phyloP scores from a whole-genome alignment of 2,329 filamentous ascomycete species.

The Claviceps sp. region DNA sequence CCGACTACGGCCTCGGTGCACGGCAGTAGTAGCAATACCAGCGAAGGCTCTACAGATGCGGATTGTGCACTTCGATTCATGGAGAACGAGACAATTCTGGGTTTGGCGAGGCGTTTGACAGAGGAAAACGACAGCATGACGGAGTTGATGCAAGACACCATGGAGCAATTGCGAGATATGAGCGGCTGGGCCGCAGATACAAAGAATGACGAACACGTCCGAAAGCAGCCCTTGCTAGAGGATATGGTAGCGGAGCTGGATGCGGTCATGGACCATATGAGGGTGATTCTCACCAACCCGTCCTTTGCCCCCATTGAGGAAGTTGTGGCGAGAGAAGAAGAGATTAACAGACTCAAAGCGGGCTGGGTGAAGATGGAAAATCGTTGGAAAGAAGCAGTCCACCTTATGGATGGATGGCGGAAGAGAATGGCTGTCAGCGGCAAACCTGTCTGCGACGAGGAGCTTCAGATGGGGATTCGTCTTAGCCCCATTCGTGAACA shows the following conservation, averaged over 20 bases:
- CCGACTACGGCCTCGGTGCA: constrained; percentile 7
- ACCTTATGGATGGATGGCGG: constrained; percentile 86
- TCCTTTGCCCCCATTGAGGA: constrained; percentile 94
- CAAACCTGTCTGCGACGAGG: constrained; percentile 54
- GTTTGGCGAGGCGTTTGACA: constrained; percentile 67
- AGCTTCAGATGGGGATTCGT: constrained; percentile 53
- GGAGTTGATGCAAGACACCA: constrained; percentile 54
- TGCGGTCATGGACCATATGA: constrained; percentile 64
- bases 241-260: constrained; percentile 67
- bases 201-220: constrained; percentile 17
- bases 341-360: constrained; percentile 68
- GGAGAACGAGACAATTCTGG: constrained; percentile 81
- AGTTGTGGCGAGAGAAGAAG: constrained; percentile 81
- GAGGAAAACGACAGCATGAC: constrained; percentile 85
- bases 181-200: constrained; percentile 38
- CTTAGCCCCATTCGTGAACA: constrained; percentile 45
- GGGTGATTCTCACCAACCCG: constrained; percentile 78
- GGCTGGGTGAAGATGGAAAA: constrained; percentile 92
- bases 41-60: constrained; percentile 18
- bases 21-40: not conserved
- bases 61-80: constrained; percentile 66
- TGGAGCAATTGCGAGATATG: constrained; percentile 58
- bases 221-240: constrained; percentile 32
- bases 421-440: constrained; percentile 62
- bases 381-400: constrained; percentile 78